These are phyloP conservation scores for Ophiocytium majus DNA, from an alignment of 352 stramenopile genomes.

Conservation along the genomic window DNA sequence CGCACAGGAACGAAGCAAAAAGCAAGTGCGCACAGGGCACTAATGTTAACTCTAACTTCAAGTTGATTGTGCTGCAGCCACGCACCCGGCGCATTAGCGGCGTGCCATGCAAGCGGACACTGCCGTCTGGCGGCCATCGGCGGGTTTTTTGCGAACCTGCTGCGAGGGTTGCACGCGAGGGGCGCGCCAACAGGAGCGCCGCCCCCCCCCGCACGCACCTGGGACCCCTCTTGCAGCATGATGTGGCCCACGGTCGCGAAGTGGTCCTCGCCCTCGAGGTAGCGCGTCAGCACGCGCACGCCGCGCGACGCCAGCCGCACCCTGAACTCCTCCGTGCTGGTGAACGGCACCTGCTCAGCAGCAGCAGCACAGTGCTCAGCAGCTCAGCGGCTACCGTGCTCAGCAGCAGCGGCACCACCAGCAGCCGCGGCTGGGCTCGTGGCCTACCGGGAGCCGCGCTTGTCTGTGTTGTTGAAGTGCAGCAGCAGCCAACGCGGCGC, in stretches of 20 bases:
- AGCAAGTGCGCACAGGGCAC: not conserved
- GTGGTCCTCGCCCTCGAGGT: conserved; percentile 25
- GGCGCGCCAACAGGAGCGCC: too few relatives aligned
- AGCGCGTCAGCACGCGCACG: not conserved
- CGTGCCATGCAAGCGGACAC: not conserved
- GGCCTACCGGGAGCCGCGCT: too few relatives aligned
- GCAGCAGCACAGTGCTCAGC: conserved; percentile 33
- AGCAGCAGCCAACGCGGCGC: too few relatives aligned
- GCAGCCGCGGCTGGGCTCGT: too few relatives aligned
- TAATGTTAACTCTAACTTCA: not conserved
- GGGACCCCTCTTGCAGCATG: conserved; percentile 31
- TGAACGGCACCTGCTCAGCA: conserved; percentile 16
- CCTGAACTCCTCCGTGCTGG: conserved; percentile 11
- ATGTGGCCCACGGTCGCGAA: conserved; percentile 36
- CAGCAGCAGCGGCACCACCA: conserved; percentile 12
- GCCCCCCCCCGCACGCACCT: too few relatives aligned
- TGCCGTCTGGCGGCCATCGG: too few relatives aligned
- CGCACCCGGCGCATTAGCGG: not conserved
- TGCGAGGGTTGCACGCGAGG: too few relatives aligned
- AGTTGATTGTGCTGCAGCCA: not conserved
- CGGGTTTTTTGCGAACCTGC: too few relatives aligned
- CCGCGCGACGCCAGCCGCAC: not conserved
- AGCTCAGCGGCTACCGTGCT: too few relatives aligned
- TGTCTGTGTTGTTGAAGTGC: too few relatives aligned
- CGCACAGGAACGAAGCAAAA: not conserved